Evolutionary conservation across 2,329 filamentous ascomycete species (phyloP).

Genomic region (Calonectria crousiana): DNA sequence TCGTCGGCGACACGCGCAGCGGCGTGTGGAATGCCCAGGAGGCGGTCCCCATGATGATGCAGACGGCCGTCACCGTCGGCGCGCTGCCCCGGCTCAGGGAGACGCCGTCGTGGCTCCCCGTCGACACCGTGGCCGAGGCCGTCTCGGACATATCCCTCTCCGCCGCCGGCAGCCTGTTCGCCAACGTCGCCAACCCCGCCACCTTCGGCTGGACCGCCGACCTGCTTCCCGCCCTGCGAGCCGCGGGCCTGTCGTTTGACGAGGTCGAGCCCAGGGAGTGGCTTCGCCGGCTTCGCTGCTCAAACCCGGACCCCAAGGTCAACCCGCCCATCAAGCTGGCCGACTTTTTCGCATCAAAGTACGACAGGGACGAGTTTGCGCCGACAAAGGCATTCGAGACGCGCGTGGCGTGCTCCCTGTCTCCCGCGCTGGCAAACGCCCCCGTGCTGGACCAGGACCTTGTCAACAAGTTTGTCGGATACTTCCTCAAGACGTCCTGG

Average conservation of each 20-base stretch:
- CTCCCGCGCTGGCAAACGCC: conserved; percentile 56
- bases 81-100: conserved; percentile 61
- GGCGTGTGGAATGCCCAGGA: conserved; percentile 65
- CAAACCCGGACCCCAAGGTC: conserved; percentile 55
- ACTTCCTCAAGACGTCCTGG: conserved; percentile 53
- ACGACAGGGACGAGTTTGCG: conserved; percentile 58
- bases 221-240: conserved; percentile 60
- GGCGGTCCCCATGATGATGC: conserved; percentile 65
- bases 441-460: conserved; percentile 47
- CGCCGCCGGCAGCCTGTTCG: conserved; percentile 48
- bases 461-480: conserved; percentile 53
- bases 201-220: conserved; percentile 63
- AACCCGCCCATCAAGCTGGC: conserved; percentile 67
- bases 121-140: conserved; percentile 55
- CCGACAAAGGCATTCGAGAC: conserved; percentile 56
- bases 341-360: conserved; percentile 58
- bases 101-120: conserved; percentile 57
- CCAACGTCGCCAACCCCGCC: conserved; percentile 62
- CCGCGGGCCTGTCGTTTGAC: conserved; percentile 57
- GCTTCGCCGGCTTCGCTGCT: conserved; percentile 55
- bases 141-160: conserved; percentile 54
- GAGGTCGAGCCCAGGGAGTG: conserved; percentile 58
- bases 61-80: conserved; percentile 57
- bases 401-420: conserved; percentile 54
- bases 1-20: conserved; percentile 58